phyloP scores from a whole-genome alignment of 495 filamentous ascomycete species.

The Lasiosphaeria ovina region DNA sequence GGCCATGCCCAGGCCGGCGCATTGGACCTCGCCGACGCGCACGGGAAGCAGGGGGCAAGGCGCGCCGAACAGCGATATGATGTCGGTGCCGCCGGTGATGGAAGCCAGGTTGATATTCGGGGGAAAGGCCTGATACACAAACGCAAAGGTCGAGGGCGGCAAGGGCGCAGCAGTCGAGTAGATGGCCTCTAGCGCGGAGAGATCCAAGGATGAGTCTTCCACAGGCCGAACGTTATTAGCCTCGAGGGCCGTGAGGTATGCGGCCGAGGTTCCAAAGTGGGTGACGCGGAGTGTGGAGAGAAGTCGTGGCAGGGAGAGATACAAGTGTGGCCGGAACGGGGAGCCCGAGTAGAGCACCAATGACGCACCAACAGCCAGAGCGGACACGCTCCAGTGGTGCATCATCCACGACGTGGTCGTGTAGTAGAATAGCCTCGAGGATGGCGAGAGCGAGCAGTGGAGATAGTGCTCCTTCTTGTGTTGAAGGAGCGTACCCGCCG shows the following conservation, averaged over 20 bases:
- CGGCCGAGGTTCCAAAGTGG: constrained; percentile 90
- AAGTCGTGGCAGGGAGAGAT: constrained; percentile 42
- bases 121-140: constrained; percentile 79
- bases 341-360: constrained; percentile 87
- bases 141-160: constrained; percentile 88
- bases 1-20: constrained; percentile 86
- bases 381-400: constrained; percentile 94
- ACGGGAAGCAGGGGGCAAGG: constrained; percentile 86
- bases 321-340: constrained; percentile 63
- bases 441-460: constrained; percentile 66
- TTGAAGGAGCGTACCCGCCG: constrained; percentile 82
- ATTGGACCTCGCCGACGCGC: constrained; percentile 85
- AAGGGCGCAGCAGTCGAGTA: constrained; percentile 92
- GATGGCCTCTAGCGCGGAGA: constrained; percentile 67
- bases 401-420: constrained; percentile 97
- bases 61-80: constrained; percentile 88
- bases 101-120: constrained; percentile 72
- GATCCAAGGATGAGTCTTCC: constrained; percentile 47
- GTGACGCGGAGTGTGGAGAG: constrained; percentile 58
- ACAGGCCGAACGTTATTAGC: constrained; percentile 69
- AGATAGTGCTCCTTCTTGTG: constrained; percentile 92
- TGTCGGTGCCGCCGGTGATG: constrained; percentile 89
- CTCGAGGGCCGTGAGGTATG: constrained; percentile 89
- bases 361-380: constrained; percentile 73
- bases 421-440: constrained; percentile 62